Base-by-base conservation (phyloP, 1,139 yeast genomes). In the Kluyveromyces marxianus region DNA sequence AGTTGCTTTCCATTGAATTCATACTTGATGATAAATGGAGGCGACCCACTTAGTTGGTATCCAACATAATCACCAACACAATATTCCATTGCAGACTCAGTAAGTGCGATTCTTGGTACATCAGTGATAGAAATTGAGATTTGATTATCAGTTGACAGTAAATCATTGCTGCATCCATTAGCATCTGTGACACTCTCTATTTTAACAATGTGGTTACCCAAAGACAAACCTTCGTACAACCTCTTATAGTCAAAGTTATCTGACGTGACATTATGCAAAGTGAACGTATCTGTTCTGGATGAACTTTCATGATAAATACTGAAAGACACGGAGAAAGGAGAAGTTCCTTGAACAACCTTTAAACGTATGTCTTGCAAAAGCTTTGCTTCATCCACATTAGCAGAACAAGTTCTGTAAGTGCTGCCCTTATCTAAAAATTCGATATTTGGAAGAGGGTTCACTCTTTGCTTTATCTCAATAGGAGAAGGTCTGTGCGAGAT, bases 51-150 rank as follows among this genome's bases (percentile, higher is more conserved):
- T 50, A 92, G 66, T 50, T 82, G 77, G 60, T 87, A 87, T 0
- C 83, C 74, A 28, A 92, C 77, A 53, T 86, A 84, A 51, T 92
- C 97, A 3, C 98, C 98, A 35, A 90, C 96, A 74, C 99, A 92
- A 58, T 80, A 84, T 55, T 75, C 72, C 31, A 69, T 67, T 25
- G 65, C 60, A 1, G 74, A 63, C 7, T 68, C 69, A 6, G 69
- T 53, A 25, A 72, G 65, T 48, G 68, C 66, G 6, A 89, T 79
- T 50, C 77, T 75, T 7, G 97, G 97, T 3, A 82, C 81, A 52
- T 86, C 90, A 1, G 92, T 81, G 4, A 90, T 76, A 1, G 79
- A 72, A 36, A 87, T 70, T 4, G 52, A 43, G 41, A 69, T 55
- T 42, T 61, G 59, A 53, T 69, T 70, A 37, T 66, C 60, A 3